Percentiles rank a stretch among this genome's conserved stretches.
Conservation (phyloP, 306 rosid species). For the Delonix regia region DNA sequence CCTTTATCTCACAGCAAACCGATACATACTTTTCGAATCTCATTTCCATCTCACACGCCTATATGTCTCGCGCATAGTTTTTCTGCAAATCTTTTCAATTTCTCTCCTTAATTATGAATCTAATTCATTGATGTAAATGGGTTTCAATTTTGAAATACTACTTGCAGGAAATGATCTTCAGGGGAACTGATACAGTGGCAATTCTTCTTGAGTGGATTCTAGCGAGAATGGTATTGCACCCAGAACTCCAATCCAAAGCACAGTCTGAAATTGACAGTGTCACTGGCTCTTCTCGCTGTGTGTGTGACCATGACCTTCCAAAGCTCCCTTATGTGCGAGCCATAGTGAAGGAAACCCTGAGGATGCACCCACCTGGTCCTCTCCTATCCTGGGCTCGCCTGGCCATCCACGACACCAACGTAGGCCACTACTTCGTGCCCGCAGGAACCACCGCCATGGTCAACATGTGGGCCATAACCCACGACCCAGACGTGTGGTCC, state of each 20-base stretch:
- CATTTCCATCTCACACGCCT: neutral
- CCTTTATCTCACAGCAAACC: neutral
- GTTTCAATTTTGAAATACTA: too few relatives aligned
- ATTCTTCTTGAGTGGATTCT: constrained; percentile 84
- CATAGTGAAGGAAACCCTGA: constrained; percentile 78
- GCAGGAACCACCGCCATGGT: constrained; percentile 88
- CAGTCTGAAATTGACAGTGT: constrained; percentile 56
- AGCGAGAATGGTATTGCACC: constrained; percentile 77
- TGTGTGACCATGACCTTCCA: constrained; percentile 59
- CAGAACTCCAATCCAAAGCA: constrained; percentile 63
- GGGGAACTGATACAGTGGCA: constrained; percentile 89
- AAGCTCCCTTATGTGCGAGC: constrained; percentile 68
- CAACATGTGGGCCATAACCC: constrained; percentile 83
- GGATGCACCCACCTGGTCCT: constrained; percentile 90
- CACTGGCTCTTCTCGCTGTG: constrained; percentile 30
- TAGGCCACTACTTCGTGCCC: constrained; percentile 60
- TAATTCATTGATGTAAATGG: too few relatives aligned
- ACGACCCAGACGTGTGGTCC: constrained; percentile 60
- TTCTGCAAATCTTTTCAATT: neutral
- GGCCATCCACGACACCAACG: constrained; percentile 63
- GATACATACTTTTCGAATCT: neutral
- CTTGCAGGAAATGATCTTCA: constrained; percentile 79
- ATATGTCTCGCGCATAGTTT: neutral
- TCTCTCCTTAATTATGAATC: neutral
- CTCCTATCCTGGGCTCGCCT: constrained; percentile 89